A percentile compares a stretch with the other conserved stretches of the same genome.
Evolutionary conservation across 177 flowering plant genomes (phyloP).

Genomic region (Vitis hybrid): DNA sequence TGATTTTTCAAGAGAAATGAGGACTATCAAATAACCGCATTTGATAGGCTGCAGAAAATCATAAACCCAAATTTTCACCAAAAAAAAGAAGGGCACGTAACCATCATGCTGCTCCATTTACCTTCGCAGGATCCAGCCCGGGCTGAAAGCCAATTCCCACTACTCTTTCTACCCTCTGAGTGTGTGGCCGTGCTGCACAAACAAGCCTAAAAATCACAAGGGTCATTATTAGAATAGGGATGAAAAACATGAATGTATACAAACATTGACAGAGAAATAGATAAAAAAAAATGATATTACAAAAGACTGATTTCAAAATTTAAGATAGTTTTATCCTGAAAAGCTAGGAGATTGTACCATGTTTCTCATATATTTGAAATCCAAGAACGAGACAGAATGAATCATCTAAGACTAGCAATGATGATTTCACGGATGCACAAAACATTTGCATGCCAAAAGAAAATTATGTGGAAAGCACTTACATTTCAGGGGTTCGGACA

Average conservation of each 20-base stretch:
- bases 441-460: not conserved
- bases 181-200: slow-evolving; percentile 65
- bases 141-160: slow-evolving; percentile 95
- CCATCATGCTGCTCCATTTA: slow-evolving; percentile 13
- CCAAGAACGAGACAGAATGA: no score
- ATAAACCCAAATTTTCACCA: not conserved
- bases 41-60: no score
- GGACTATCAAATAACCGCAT: no score
- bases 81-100: not conserved
- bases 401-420: not conserved
- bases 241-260: no score
- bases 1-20: not conserved
- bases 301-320: no score
- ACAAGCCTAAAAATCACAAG: slow-evolving; percentile 55
- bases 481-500: slow-evolving; percentile 84
- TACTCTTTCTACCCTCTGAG: slow-evolving; percentile 63
- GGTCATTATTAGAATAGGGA: not conserved
- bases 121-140: slow-evolving; percentile 88
- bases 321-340: no score
- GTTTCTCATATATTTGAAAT: no score
- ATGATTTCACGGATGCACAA: not conserved
- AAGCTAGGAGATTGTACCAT: no score
- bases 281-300: no score
- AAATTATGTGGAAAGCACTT: slow-evolving; percentile 21
- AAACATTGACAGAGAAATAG: no score